Evolutionary conservation across 176 grass and related monocot genomes (phyloP).

Genomic region (Neostapfia colusana): DNA sequence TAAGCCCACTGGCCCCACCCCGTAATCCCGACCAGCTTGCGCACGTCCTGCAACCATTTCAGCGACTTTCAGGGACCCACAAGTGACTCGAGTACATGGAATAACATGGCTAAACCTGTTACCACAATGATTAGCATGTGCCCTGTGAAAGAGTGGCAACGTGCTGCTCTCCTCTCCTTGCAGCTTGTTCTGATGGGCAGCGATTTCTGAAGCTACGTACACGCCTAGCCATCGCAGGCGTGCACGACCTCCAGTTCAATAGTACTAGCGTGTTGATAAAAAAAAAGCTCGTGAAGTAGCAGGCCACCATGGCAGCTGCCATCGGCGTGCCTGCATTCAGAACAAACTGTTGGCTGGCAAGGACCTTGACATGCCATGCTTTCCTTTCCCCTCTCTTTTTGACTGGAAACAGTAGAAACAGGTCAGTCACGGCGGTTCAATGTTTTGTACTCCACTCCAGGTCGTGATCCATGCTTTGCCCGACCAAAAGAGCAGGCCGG

Average conservation of each 20-base stretch:
- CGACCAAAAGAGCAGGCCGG: too few species aligned
- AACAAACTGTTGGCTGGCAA: constrained; percentile 9
- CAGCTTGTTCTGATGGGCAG: neutral
- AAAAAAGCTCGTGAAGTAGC: constrained; percentile 26
- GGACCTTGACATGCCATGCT: constrained; percentile 5
- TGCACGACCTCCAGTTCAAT: constrained; percentile 43
- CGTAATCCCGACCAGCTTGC: neutral
- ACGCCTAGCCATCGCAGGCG: neutral
- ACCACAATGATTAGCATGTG: constrained; percentile 27
- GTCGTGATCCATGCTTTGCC: too few species aligned
- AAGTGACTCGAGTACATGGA: neutral
- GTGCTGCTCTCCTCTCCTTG: neutral
- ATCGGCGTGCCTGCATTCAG: constrained; percentile 18
- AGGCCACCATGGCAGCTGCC: neutral
- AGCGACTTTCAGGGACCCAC: constrained; percentile 13
- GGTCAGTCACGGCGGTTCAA: neutral
- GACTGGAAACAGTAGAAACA: constrained; percentile 22
- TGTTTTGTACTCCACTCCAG: neutral
- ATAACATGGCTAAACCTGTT: neutral
- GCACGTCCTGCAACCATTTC: constrained; percentile 26
- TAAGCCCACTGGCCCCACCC: neutral
- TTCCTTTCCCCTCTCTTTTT: constrained; percentile 8
- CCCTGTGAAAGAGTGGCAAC: neutral
- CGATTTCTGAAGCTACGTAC: too few species aligned
- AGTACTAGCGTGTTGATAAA: constrained; percentile 34